Percentiles rank a stretch among this genome's conserved stretches.
phyloP scores from a whole-genome alignment of 306 rosid genomes.

The Inga oerstediana region DNA sequence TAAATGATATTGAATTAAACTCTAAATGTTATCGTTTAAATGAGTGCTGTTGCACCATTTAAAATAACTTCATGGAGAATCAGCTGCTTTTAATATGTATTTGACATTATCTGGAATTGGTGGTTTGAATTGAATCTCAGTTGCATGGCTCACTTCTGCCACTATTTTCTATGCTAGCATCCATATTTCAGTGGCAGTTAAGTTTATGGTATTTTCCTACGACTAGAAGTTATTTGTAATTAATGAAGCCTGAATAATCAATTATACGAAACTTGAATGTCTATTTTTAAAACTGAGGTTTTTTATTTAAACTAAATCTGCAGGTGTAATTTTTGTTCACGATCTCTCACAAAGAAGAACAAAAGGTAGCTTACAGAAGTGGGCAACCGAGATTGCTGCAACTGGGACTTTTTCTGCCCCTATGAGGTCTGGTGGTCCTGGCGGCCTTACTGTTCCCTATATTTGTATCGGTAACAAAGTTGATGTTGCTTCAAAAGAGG shows the following conservation, averaged over 20 bases:
- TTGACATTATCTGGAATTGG: neutral
- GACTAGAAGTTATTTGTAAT: neutral
- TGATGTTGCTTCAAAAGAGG: conserved; percentile 72
- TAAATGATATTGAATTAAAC: neutral
- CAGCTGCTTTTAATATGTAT: neutral
- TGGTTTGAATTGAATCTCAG: neutral
- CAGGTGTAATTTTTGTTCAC: conserved; percentile 83
- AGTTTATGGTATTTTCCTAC: neutral
- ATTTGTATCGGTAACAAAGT: conserved; percentile 72
- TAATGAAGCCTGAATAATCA: neutral
- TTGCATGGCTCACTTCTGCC: neutral
- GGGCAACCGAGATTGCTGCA: conserved; percentile 75
- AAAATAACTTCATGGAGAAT: neutral
- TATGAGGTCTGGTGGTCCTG: conserved; percentile 64
- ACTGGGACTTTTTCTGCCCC: conserved; percentile 84
- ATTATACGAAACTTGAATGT: neutral
- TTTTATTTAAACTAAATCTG: conserved; percentile 35
- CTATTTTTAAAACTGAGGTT: conserved; percentile 1
- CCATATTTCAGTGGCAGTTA: neutral
- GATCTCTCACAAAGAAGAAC: conserved; percentile 84
- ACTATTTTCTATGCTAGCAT: neutral
- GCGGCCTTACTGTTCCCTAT: conserved; percentile 73
- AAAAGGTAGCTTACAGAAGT: conserved; percentile 69
- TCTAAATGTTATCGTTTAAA: neutral
- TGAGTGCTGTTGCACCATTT: conserved; percentile 1